Base-by-base conservation (phyloP, 306 rosid species). In the Vigna trinervia region DNA sequence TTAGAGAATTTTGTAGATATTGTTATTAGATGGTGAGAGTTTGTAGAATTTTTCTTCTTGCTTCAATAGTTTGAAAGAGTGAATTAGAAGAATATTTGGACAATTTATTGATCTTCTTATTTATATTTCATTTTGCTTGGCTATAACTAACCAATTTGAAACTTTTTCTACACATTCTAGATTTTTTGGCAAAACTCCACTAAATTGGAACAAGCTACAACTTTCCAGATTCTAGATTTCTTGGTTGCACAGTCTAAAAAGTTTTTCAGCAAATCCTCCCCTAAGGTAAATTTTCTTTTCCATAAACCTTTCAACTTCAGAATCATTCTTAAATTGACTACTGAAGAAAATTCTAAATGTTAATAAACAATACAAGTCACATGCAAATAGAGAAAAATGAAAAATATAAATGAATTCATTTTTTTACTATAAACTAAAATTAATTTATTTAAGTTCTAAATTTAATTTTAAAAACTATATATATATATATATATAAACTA, bases 1-100 rank as follows among this genome's bases (percentile, higher is more conserved):
- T 60, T 87, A 8, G 97, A 92, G 78, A 86, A 77, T 46, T 14
- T 88, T 51, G 90, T 88, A 14, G 97, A 95, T 75, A 32, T 70
- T 54, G 78, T 87, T 68, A 36, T 95, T 46, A 83, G 94, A 61
- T 90, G 99, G 99, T 95, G 83, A 46, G 84, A 17, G 2, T 14
- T 12, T 38, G 30, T 61, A 61, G 22, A 12, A 60, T 30, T 60
- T 60, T 41, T 19, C 41, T 59, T 28, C 30, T 26, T 59, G 39
- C 4, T 59, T 28, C 65, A 11, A 28, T 9, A 5, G 19, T 26
- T 17, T 26, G 43, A 19, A 61, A 61, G 67, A 32, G 64, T 26
- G 64, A 5, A 43, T 32, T 32, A 61, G 22, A 61, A 15, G 67
- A 32, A 6, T 6, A 26, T 22, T 14, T 57, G 14, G 17, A 58